A percentile compares a stretch with the other conserved stretches of the same genome.
Evolutionary conservation across 2,329 filamentous ascomycete species (phyloP).

Genomic region (Pleoardoris graminearum): DNA sequence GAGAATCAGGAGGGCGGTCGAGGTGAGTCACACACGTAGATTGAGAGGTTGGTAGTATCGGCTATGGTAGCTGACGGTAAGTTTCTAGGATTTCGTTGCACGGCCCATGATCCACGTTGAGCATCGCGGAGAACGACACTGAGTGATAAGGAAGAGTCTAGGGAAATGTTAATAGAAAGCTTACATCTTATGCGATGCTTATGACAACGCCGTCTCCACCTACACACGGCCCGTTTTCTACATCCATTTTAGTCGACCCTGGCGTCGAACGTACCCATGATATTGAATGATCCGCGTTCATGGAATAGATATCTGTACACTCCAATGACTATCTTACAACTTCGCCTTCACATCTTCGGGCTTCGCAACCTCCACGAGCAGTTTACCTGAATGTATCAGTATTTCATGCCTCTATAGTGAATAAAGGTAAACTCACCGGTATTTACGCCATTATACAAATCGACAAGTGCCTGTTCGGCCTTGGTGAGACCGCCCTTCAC

Average conservation of each 20-base stretch:
- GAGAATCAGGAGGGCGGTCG: background rate
- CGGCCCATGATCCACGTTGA: background rate
- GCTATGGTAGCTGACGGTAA: background rate
- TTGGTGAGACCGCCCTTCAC: conserved; percentile 68
- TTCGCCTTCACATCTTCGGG: conserved; percentile 46
- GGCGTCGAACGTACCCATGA: too few species aligned
- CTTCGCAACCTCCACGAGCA: conserved; percentile 45
- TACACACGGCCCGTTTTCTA: too few species aligned
- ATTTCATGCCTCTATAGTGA: conserved; percentile 14
- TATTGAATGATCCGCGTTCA: background rate
- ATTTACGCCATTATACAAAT: conserved; percentile 70
- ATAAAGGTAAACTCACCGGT: conserved; percentile 59
- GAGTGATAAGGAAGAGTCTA: background rate
- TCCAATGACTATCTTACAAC: conserved; percentile 21
- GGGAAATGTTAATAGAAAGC: too few species aligned
- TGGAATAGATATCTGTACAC: background rate
- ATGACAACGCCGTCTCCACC: too few species aligned
- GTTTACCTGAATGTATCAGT: conserved; percentile 58
- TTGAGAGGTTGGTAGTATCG: background rate
- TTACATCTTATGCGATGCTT: too few species aligned
- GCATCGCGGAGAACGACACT: background rate
- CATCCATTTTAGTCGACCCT: too few species aligned
- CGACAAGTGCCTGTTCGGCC: conserved; percentile 65
- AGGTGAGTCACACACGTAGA: background rate
- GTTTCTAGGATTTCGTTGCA: background rate